Base-by-base conservation (phyloP, 176 grass and related monocot genomes). In the Themeda triandra region DNA sequence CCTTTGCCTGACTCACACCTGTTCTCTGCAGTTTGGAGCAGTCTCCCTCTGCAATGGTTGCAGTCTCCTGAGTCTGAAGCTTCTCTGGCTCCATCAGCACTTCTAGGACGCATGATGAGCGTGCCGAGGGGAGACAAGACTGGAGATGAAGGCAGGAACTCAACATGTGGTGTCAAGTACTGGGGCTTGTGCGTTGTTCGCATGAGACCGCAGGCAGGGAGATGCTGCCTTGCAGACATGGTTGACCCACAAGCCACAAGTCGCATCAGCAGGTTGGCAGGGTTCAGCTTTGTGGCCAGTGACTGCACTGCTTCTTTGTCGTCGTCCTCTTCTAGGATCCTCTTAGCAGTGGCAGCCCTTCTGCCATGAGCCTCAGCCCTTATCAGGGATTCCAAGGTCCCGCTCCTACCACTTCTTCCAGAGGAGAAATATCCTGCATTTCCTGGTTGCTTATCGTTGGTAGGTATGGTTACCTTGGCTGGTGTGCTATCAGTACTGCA, bases 321-420 rank as follows among this genome's bases (percentile, higher is more conserved):
- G 18, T 82, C 66, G 0, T 82, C n/a, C 15, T 82, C 89, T 36
- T 92, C 87, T 71, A 87, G 63, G 56, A 87, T 75, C 60, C 77
- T 87, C 24, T 30, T 71, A 71, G 46, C 5, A 40, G 66, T 71
- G 80, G 23, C 84, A 70, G 48, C 87, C 49, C 86, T 86, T 85
- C 85, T 92, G 78, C 75, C 86, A 36, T 41, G 15, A 12, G 86
- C 86, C 71, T 96, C 96, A 1, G 92, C 89, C 76, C 88, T 90
- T 82, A 98, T 98, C 58, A 98, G 66, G 6, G 87, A 91, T 75
- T 98, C 81, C 74, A 98, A 72, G 7, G 91, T 98, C 66, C 86
- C 82, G 13, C 78, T 89, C 76, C 81, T 91, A 62, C 83, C 45
- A 8, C 60, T 36, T 35, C 23, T 73, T 30, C 82, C 6, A 18